Conservation (phyloP, 345 rosid genomes). For the Physaria fendleri region DNA sequence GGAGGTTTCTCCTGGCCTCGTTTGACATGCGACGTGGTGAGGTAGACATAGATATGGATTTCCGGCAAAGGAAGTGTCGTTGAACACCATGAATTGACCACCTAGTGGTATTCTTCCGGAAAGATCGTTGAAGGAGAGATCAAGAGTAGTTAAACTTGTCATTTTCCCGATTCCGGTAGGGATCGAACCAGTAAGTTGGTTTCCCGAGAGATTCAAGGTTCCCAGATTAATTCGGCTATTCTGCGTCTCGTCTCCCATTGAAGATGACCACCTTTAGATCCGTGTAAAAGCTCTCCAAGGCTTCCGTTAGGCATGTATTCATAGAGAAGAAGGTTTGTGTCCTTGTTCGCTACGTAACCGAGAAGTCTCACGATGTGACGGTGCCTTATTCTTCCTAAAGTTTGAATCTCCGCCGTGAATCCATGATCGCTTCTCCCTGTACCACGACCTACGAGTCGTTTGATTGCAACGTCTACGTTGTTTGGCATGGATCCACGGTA, state of each 20-base stretch:
- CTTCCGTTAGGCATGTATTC: constrained; percentile 95
- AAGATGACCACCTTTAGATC: constrained; percentile 81
- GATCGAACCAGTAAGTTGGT: constrained; percentile 59
- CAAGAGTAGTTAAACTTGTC: constrained; percentile 71
- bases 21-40: constrained; percentile 37
- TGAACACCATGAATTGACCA: constrained; percentile 74
- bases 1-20: constrained; percentile 16
- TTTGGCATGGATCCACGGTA: constrained; percentile 78
- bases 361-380: constrained; percentile 76
- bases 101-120: constrained; percentile 55
- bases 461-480: constrained; percentile 70
- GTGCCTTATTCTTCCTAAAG: constrained; percentile 76
- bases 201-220: constrained; percentile 60
- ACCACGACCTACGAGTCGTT: constrained; percentile 67
- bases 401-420: constrained; percentile 88
- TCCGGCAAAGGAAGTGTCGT: constrained; percentile 58
- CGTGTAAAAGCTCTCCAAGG: constrained; percentile 78
- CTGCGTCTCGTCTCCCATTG: constrained; percentile 67
- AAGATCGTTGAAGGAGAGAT: constrained; percentile 66
- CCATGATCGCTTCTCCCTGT: constrained; percentile 66
- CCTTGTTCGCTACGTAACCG: constrained; percentile 80
- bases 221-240: no score
- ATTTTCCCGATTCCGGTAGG: constrained; percentile 57
- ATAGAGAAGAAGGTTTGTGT: constrained; percentile 66
- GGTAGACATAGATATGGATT: constrained; percentile 60